Conservation (phyloP, 805 yeast species). For the Dipodascus geniculatus region DNA sequence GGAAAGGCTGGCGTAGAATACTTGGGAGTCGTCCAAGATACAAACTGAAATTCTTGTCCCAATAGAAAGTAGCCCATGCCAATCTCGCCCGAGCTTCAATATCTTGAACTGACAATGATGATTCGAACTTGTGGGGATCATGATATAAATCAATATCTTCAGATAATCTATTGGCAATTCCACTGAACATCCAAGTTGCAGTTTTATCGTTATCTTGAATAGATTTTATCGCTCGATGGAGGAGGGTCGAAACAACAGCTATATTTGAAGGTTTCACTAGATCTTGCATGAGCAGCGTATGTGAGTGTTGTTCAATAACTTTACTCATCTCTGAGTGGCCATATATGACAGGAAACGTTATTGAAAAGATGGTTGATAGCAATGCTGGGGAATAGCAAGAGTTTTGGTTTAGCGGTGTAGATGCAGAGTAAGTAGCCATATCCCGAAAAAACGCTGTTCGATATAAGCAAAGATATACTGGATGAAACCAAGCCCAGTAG, state of each 20-base stretch:
- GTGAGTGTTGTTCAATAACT: background rate
- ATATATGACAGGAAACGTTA: background rate
- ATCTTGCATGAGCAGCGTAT: background rate
- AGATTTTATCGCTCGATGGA: background rate
- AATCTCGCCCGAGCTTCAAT: background rate
- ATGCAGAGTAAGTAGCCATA: background rate
- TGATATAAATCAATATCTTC: background rate
- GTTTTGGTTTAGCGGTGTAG: background rate
- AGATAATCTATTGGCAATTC: background rate
- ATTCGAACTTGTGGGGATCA: background rate
- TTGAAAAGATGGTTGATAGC: background rate
- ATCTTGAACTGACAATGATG: background rate
- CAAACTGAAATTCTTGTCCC: slow-evolving; percentile 2
- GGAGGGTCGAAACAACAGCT: background rate
- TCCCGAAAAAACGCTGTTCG: slow-evolving; percentile 1
- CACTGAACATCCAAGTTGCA: background rate
- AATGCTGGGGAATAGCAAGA: slow-evolving; percentile 1
- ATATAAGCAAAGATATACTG: background rate
- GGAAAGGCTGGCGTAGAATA: background rate
- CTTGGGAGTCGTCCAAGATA: slow-evolving; percentile 1
- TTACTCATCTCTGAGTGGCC: background rate
- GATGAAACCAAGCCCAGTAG: slow-evolving; percentile 1
- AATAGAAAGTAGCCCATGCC: background rate
- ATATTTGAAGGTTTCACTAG: background rate
- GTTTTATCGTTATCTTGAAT: background rate